A percentile compares a stretch with the other conserved stretches of the same genome.
phyloP scores from a whole-genome alignment of 2,329 filamentous ascomycete species.

The Pseudogymnoascus sp. region DNA sequence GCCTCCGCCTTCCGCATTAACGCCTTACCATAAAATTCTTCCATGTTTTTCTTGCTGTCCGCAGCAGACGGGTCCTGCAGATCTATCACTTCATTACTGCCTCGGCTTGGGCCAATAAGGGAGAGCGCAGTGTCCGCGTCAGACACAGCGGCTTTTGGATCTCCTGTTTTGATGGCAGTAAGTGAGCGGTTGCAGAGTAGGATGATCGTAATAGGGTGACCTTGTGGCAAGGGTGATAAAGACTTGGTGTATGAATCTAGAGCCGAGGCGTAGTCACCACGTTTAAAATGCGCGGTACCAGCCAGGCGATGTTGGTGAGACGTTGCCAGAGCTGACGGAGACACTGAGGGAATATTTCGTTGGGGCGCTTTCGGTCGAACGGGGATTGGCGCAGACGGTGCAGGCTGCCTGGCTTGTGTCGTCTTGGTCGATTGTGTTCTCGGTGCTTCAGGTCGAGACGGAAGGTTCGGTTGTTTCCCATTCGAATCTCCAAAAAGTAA shows the following conservation, averaged over 20 bases:
- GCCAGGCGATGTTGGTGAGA: conserved; percentile 72
- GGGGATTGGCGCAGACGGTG: conserved; percentile 38
- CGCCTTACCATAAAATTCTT: conserved; percentile 87
- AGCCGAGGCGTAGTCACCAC: conserved; percentile 83
- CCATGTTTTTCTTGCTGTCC: conserved; percentile 72
- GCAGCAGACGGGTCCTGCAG: conserved; percentile 50
- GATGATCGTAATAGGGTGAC: conserved; percentile 80
- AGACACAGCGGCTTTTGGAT: conserved; percentile 75
- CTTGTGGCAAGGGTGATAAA: conserved; percentile 62
- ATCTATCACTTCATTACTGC: conserved; percentile 72
- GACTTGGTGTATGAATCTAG: conserved; percentile 76
- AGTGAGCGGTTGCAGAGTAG: conserved; percentile 85
- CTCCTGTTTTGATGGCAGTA: conserved; percentile 83
- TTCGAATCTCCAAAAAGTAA: conserved; percentile 48
- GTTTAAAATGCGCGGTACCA: conserved; percentile 85
- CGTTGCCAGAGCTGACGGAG: conserved; percentile 59
- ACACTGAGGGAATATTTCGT: conserved; percentile 54
- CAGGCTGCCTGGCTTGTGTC: conserved; percentile 34
- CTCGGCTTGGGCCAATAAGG: conserved; percentile 71
- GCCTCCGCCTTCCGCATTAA: conserved; percentile 92
- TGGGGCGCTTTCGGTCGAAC: conserved; percentile 39
- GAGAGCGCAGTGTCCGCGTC: conserved; percentile 76
- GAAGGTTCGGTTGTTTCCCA: neutral
- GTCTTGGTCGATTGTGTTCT: conserved; percentile 28
- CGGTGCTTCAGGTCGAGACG: conserved; percentile 25